Evolutionary conservation across 768 basidiomycete species (phyloP).

Genomic region (Daedaleopsis nitida): DNA sequence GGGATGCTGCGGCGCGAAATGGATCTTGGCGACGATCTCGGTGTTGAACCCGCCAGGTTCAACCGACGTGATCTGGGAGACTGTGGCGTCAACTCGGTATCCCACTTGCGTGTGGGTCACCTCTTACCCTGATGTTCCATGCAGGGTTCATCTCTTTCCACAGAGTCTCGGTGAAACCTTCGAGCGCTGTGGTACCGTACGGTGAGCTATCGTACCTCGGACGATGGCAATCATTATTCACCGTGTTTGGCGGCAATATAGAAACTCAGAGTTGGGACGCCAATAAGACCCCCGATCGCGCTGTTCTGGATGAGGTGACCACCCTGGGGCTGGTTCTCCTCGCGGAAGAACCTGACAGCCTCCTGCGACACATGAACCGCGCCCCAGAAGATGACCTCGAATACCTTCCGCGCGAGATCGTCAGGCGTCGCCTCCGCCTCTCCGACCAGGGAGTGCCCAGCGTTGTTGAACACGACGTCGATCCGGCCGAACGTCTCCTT

Average conservation of each 20-base stretch:
- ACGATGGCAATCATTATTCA: constrained; percentile 1
- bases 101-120: neutral
- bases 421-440: constrained; percentile 41
- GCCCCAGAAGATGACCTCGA: constrained; percentile 38
- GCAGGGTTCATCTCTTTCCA: constrained; percentile 43
- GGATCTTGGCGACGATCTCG: neutral
- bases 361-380: constrained; percentile 20
- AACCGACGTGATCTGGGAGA: constrained; percentile 23
- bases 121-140: constrained; percentile 47
- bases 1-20: constrained; percentile 8
- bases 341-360: constrained; percentile 34
- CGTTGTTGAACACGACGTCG: constrained; percentile 51
- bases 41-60: constrained; percentile 25
- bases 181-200: constrained; percentile 17
- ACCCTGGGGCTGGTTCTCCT: constrained; percentile 25
- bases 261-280: constrained; percentile 15
- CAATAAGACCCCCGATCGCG: constrained; percentile 33
- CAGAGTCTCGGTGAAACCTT: constrained; percentile 42
- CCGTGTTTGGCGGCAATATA: constrained; percentile 28
- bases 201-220: neutral
- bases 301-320: constrained; percentile 43
- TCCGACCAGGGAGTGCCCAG: constrained; percentile 33
- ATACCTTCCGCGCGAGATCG: constrained; percentile 35
- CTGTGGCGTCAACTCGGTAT: neutral
- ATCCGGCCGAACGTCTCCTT: constrained; percentile 41